A percentile compares a stretch with the other conserved stretches of the same genome.
These are phyloP conservation scores for Salix brachista DNA, from an alignment of 345 rosid species.

Conservation along the genomic window DNA sequence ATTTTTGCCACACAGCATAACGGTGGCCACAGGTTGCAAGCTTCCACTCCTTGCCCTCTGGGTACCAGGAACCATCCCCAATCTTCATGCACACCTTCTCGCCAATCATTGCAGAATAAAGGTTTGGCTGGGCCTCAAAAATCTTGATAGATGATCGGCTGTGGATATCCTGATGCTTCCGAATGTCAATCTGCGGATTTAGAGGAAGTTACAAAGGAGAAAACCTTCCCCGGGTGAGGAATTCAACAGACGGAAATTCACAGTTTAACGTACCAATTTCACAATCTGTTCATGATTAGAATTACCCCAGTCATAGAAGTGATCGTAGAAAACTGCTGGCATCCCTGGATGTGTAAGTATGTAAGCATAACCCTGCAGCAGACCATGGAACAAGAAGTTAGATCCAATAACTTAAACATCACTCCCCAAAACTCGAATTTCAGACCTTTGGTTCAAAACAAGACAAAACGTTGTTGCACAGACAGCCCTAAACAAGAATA, in stretches of 20 bases:
- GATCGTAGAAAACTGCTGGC: slow-evolving; percentile 84
- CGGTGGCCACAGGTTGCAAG: slow-evolving; percentile 66
- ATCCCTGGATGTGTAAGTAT: slow-evolving; percentile 89
- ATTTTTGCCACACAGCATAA: slow-evolving; percentile 82
- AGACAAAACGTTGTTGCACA: too few relatives aligned
- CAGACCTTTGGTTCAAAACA: too few relatives aligned
- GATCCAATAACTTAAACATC: background rate
- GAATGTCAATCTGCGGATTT: slow-evolving; percentile 47
- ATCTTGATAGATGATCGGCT: slow-evolving; percentile 59
- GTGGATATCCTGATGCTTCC: slow-evolving; percentile 58
- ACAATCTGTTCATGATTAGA: slow-evolving; percentile 66
- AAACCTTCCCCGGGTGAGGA: background rate
- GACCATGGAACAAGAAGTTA: slow-evolving; percentile 1
- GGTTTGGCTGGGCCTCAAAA: slow-evolving; percentile 59
- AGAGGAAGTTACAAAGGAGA: background rate
- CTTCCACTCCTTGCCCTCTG: slow-evolving; percentile 70
- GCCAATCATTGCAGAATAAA: slow-evolving; percentile 70
- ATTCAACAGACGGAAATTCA: background rate
- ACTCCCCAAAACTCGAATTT: background rate
- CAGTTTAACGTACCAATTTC: slow-evolving; percentile 45
- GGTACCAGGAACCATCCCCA: slow-evolving; percentile 91
- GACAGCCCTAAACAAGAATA: too few relatives aligned
- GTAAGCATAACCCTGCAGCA: slow-evolving; percentile 74
- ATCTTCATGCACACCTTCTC: slow-evolving; percentile 81
- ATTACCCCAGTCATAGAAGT: slow-evolving; percentile 72